Conservation (phyloP, 306 rosid species). For the Pterocarpus macrocarpus region DNA sequence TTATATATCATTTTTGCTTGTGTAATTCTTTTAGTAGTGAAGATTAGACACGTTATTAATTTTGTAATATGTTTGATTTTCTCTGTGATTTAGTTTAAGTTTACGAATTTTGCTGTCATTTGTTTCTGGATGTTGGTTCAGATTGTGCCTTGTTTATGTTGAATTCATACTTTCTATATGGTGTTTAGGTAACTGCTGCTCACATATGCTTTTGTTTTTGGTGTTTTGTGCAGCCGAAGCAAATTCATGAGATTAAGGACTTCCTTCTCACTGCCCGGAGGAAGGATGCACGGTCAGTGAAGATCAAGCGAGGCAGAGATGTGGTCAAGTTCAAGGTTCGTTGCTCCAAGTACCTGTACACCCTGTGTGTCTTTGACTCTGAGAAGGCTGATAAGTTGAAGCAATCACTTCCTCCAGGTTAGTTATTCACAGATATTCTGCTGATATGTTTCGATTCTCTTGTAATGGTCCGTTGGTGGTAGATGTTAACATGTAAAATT, state of each 20-base stretch:
- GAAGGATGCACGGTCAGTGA: constrained; percentile 90
- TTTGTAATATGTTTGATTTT: background rate
- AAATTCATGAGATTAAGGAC: constrained; percentile 90
- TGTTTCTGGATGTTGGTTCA: background rate
- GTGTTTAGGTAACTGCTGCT: background rate
- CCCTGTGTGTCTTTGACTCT: constrained; percentile 77
- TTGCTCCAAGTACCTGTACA: constrained; percentile 91
- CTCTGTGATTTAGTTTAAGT: background rate
- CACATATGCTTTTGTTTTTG: background rate
- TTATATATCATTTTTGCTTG: background rate
- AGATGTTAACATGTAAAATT: background rate
- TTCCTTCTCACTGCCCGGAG: constrained; percentile 92
- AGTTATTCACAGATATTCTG: constrained; percentile 42
- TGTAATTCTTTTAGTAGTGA: background rate
- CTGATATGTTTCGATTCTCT: background rate
- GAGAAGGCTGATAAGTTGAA: constrained; percentile 96
- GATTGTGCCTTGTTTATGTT: background rate
- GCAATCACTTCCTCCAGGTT: constrained; percentile 98
- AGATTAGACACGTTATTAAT: background rate
- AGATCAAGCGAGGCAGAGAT: constrained; percentile 81
- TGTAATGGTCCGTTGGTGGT: background rate
- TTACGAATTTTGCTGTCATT: background rate
- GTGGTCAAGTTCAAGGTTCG: constrained; percentile 97
- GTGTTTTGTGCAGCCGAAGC: constrained; percentile 72
- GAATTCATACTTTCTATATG: background rate